phyloP scores from a whole-genome alignment of 306 rosid species.

The Vigna mungo region DNA sequence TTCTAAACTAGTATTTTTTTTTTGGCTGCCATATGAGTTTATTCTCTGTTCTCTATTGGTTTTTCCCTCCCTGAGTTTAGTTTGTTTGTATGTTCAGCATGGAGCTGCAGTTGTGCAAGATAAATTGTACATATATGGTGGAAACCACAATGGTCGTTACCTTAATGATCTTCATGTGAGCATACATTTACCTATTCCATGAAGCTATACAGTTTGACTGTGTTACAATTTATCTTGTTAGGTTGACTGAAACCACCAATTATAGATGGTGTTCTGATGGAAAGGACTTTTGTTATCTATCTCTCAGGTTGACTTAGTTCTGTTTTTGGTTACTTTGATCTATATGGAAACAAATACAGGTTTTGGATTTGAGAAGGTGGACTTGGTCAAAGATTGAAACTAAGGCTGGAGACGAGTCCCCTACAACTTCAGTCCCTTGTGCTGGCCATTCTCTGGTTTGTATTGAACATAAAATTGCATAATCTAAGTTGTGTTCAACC shows the following conservation, averaged over 20 bases:
- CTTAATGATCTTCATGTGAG: conserved; percentile 91
- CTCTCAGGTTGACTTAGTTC: conserved; percentile 26
- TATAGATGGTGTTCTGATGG: conserved; percentile 2
- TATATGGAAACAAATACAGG: conserved; percentile 58
- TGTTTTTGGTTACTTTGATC: not conserved
- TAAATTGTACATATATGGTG: conserved; percentile 93
- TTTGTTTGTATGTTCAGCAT: conserved; percentile 67
- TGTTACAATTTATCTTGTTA: conserved; percentile 15
- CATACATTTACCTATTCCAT: conserved; percentile 40
- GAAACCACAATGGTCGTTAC: conserved; percentile 98
- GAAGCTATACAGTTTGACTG: conserved; percentile 3
- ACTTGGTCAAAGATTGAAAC: conserved; percentile 83
- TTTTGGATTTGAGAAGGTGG: conserved; percentile 92
- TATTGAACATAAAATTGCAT: conserved; percentile 35
- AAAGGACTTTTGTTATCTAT: not conserved
- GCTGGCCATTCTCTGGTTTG: conserved; percentile 98
- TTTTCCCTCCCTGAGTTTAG: conserved; percentile 41
- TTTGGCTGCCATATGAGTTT: conserved; percentile 15
- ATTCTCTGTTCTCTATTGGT: not conserved
- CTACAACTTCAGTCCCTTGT: conserved; percentile 64
- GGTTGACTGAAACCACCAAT: conserved; percentile 22
- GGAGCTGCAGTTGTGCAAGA: conserved; percentile 89
- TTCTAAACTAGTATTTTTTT: conserved; percentile 25
- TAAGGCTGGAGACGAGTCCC: conserved; percentile 61
- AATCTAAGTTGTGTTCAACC: conserved; percentile 21